These are phyloP conservation scores for Botrytis byssoidea DNA, from an alignment of 2,329 filamentous ascomycete genomes.

Conservation along the genomic window DNA sequence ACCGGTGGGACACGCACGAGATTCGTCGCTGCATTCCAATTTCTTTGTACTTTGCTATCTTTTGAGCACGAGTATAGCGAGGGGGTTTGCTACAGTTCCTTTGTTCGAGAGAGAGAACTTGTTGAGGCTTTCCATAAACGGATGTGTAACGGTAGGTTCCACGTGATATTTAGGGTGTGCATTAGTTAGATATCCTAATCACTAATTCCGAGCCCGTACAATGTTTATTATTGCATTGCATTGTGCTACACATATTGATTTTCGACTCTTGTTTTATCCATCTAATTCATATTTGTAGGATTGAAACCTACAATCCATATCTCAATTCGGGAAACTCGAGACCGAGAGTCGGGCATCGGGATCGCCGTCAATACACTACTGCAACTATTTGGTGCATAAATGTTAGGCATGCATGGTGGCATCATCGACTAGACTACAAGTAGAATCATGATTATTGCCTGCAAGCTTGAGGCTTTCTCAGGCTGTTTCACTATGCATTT, in stretches of 20 bases:
- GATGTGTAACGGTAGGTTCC: not conserved
- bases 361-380: constrained; percentile 10
- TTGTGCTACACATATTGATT: not conserved
- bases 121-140: not conserved
- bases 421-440: constrained; percentile 16
- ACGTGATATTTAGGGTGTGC: not conserved
- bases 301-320: not conserved
- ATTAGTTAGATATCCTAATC: not conserved
- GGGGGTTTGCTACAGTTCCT: not conserved
- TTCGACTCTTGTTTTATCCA: not conserved
- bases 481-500: not conserved
- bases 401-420: not conserved
- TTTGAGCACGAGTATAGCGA: not conserved
- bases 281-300: not conserved
- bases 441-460: constrained; percentile 15
- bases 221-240: not conserved
- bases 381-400: constrained; percentile 3
- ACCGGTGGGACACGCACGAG: not conserved
- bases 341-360: not conserved
- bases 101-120: not conserved
- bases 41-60: not conserved
- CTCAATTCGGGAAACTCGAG: not conserved
- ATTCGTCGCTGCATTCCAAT: constrained; percentile 2
- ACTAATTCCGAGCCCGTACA: not conserved
- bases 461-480: not conserved